Conservation (phyloP, 805 yeast genomes). For the Phaffomyces opuntiae region DNA sequence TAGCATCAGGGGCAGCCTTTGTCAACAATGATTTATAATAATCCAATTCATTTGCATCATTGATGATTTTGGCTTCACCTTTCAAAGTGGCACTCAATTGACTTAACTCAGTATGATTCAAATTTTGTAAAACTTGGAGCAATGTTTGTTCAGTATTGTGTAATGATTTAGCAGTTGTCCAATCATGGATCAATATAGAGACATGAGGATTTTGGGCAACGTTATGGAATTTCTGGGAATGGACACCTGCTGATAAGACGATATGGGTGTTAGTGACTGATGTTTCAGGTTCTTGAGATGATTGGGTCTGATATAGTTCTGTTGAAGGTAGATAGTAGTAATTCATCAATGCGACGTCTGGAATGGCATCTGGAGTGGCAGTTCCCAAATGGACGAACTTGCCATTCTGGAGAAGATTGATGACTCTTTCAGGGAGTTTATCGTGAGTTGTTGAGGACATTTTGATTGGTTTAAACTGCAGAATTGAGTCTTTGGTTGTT, state of each 20-base stretch:
- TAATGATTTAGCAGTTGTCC: constrained; percentile 61
- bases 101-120: constrained; percentile 75
- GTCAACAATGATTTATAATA: constrained; percentile 58
- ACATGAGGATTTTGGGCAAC: constrained; percentile 67
- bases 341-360: constrained; percentile 90
- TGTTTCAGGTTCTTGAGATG: constrained; percentile 20
- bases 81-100: constrained; percentile 76
- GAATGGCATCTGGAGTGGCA: constrained; percentile 48
- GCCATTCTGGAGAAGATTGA: constrained; percentile 47
- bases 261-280: constrained; percentile 41
- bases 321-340: constrained; percentile 56
- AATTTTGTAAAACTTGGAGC: constrained; percentile 56
- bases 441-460: constrained; percentile 11
- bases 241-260: constrained; percentile 63
- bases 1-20: constrained; percentile 61
- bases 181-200: constrained; percentile 81
- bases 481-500: not conserved
- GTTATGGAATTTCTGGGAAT: constrained; percentile 71
- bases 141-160: constrained; percentile 31
- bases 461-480: not conserved
- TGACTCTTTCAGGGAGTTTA: constrained; percentile 31
- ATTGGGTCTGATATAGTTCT: constrained; percentile 22
- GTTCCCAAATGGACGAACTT: constrained; percentile 84
- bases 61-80: constrained; percentile 60
- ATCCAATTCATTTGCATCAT: constrained; percentile 40